These are phyloP conservation scores for Colletotrichum sp. DNA, from an alignment of 2,329 filamentous ascomycete species.

Conservation along the genomic window DNA sequence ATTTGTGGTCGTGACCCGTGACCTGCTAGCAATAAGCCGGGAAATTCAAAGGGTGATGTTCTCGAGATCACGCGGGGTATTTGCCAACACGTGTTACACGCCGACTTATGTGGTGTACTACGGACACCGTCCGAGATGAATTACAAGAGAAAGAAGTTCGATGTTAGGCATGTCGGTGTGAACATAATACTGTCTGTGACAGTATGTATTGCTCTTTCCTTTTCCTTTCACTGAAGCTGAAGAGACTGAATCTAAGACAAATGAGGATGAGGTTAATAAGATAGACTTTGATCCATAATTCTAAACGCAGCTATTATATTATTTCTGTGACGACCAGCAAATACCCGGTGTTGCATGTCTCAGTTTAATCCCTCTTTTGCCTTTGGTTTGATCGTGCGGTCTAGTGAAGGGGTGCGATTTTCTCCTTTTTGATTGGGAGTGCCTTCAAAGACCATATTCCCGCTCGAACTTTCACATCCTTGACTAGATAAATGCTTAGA, in stretches of 20 bases:
- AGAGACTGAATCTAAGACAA: not conserved
- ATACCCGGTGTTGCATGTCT: not conserved
- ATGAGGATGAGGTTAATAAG: not conserved
- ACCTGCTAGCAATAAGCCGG: not conserved
- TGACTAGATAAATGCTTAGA: not conserved
- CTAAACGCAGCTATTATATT: too few relatives aligned
- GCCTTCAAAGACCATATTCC: not conserved
- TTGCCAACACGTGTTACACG: not conserved
- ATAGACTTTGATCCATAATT: too few relatives aligned
- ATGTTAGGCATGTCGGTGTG: not conserved
- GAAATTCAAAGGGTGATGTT: not conserved
- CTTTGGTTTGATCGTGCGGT: not conserved
- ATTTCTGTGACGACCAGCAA: not conserved
- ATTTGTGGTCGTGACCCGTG: not conserved
- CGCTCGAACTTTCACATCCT: not conserved
- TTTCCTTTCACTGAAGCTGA: not conserved
- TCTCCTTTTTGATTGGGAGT: not conserved
- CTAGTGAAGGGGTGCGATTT: not conserved
- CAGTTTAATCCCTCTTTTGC: not conserved
- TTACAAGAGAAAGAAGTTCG: not conserved
- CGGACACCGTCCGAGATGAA: not conserved
- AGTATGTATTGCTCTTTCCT: not conserved
- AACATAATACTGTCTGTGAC: not conserved
- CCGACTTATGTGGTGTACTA: not conserved
- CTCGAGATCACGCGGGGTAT: not conserved